phyloP scores from a whole-genome alignment of 371 early-diverging fungal genomes.

The Mortierella sp. region DNA sequence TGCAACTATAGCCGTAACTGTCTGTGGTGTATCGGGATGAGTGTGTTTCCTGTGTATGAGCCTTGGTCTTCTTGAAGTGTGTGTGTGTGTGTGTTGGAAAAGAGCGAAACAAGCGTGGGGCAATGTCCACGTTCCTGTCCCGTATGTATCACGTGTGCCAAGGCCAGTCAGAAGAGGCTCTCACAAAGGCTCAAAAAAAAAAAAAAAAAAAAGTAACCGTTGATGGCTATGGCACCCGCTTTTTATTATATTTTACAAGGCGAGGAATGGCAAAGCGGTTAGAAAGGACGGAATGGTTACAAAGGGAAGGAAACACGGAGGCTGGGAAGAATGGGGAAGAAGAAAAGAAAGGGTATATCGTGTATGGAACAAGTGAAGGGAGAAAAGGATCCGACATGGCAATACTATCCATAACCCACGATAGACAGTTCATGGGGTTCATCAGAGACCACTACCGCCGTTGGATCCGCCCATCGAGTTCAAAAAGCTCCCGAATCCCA shows the following conservation, averaged over 20 bases:
- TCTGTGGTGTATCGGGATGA: not conserved
- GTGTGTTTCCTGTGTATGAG: too few relatives aligned
- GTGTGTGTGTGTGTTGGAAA: too few relatives aligned
- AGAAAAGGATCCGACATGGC: not conserved
- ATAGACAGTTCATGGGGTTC: not conserved
- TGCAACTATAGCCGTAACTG: not conserved
- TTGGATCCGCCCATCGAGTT: conserved; percentile 27
- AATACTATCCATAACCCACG: not conserved
- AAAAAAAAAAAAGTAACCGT: too few relatives aligned
- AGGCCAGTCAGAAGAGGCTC: too few relatives aligned
- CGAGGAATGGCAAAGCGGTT: not conserved
- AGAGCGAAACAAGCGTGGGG: too few relatives aligned
- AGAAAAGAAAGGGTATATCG: conserved; percentile 9
- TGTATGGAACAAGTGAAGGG: not conserved
- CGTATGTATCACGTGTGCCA: too few relatives aligned
- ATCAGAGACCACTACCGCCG: conserved; percentile 3
- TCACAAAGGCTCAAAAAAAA: too few relatives aligned
- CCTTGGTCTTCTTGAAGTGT: too few relatives aligned
- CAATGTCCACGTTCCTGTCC: too few relatives aligned
- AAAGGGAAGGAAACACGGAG: not conserved
- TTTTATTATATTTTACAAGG: conserved; percentile 22
- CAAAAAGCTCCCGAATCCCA: conserved; percentile 24
- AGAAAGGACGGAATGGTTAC: not conserved
- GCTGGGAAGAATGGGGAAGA: not conserved
- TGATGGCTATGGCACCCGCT: too few relatives aligned